These are phyloP conservation scores for Alternaria burnsii DNA, from an alignment of 2,329 filamentous ascomycete genomes.

Conservation along the genomic window DNA sequence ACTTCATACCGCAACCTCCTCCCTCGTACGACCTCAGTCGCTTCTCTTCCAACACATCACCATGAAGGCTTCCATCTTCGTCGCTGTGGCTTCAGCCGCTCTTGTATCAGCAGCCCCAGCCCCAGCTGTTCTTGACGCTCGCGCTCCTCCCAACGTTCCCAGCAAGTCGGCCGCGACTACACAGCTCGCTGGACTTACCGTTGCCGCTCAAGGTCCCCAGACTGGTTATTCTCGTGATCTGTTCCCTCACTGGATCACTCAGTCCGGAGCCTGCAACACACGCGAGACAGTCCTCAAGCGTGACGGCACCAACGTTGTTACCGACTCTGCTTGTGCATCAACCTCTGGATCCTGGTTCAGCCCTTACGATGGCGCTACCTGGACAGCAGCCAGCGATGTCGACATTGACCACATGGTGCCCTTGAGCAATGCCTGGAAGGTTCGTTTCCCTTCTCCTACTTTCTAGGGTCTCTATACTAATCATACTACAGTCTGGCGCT, in stretches of 20 bases:
- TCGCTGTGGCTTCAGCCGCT: conserved; percentile 34
- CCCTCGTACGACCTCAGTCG: not conserved
- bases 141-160: conserved; percentile 69
- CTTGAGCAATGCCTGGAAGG: conserved; percentile 80
- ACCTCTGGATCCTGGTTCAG: conserved; percentile 74
- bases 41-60: conserved; percentile 4
- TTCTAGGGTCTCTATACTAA: not conserved
- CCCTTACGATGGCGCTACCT: conserved; percentile 77
- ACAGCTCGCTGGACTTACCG: conserved; percentile 67
- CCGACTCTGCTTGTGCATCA: conserved; percentile 67
- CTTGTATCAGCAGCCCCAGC: conserved; percentile 42
- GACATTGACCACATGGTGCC: conserved; percentile 89
- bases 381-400: conserved; percentile 73
- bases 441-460: conserved; percentile 42
- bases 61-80: conserved; percentile 44
- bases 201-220: conserved; percentile 63
- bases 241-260: conserved; percentile 77
- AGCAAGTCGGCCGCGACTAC: conserved; percentile 64
- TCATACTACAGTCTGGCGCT: conserved; percentile 67
- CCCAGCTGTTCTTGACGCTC: conserved; percentile 37
- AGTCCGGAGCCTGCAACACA: conserved; percentile 70
- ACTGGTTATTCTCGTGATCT: conserved; percentile 70
- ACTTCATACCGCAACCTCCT: not conserved
- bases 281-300: conserved; percentile 76
- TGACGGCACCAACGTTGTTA: conserved; percentile 71